phyloP scores from a whole-genome alignment of 1,139 yeast genomes.

The Suhomyces anneliseae region DNA sequence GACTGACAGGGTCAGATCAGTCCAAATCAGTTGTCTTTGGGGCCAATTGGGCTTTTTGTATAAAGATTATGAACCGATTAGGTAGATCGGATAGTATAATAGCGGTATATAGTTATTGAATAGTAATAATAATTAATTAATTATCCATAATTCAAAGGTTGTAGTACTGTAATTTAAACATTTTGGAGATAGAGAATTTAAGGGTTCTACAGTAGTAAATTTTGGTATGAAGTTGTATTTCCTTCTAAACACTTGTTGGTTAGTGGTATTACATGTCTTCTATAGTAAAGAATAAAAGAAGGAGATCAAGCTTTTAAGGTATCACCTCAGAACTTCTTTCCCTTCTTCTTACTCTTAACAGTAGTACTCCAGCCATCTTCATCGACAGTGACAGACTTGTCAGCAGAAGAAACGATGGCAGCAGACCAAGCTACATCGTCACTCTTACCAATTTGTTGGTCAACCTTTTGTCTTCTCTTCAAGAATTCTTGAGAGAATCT shows the following conservation, averaged over 20 bases:
- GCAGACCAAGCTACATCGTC: constrained; percentile 66
- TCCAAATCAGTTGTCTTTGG: too few species aligned
- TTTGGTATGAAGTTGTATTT: too few species aligned
- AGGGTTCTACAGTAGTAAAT: too few species aligned
- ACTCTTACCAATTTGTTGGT: constrained; percentile 47
- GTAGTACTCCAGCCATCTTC: constrained; percentile 75
- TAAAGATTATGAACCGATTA: neutral
- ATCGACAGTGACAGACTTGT: constrained; percentile 49
- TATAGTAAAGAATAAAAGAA: neutral
- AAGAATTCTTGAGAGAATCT: constrained; percentile 89
- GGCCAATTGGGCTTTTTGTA: neutral
- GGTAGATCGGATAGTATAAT: too few species aligned
- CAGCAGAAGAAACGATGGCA: constrained; percentile 53
- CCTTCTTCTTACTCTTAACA: constrained; percentile 29
- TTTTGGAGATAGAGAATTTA: too few species aligned
- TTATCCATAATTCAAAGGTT: too few species aligned
- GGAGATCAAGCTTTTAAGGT: neutral
- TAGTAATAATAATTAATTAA: too few species aligned
- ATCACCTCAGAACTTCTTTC: constrained; percentile 21
- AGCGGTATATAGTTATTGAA: too few species aligned
- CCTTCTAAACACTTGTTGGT: too few species aligned
- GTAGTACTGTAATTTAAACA: too few species aligned
- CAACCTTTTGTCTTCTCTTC: constrained; percentile 73
- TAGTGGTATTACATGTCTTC: neutral
- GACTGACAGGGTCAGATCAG: too few species aligned